Base-by-base conservation (phyloP, 2,329 filamentous ascomycete genomes). In the Coleophoma eucalyptorum region DNA sequence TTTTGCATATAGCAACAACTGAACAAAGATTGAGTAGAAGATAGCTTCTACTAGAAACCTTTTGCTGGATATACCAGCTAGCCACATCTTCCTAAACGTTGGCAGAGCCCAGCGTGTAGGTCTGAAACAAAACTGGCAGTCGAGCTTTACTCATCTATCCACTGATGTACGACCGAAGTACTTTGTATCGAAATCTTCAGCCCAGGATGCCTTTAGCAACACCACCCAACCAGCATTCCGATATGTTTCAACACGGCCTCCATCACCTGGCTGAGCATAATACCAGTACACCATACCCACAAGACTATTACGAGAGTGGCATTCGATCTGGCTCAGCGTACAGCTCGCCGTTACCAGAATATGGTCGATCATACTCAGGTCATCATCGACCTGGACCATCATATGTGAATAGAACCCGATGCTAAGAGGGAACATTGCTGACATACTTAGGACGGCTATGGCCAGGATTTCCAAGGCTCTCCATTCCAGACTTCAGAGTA, bases 191-290 rank as follows among this genome's bases (percentile, higher is more conserved):
- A 26, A 26, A 26, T 26, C 26, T 5, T 26, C 26, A 26, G 26
- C 26, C 6, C 46, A 49, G 47, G 16, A 64, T 64, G 61, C 47
- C 61, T 38, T 50, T 51, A 33, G 60, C 60, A 49, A 56, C 63
- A 21, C 76, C 78, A 51, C 70, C 72, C 49, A 71, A 71, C 18
- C 73, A 72, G 45, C 65, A 65, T 48, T 62, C 64, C 51, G 70
- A 72, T 42, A 55, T 65, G 26, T 65, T 73, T 21, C 68, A 72
- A n/a, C 65, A 67, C 50, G 69, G 70, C 37, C 68, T 75, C 51
- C 67, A 72, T 44, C 69, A 76, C 19, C 56, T 77, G 26, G 62
- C 73, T 46, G 69, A 73, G 50, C 72, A 77, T 55, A 77, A 76
- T 60, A 61, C 66, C 38, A 61, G 58, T 37, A 62, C 56, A 21